Evolutionary conservation across 1,284 basidiomycete species (phyloP).

Genomic region (Ceratobasidium sp.): DNA sequence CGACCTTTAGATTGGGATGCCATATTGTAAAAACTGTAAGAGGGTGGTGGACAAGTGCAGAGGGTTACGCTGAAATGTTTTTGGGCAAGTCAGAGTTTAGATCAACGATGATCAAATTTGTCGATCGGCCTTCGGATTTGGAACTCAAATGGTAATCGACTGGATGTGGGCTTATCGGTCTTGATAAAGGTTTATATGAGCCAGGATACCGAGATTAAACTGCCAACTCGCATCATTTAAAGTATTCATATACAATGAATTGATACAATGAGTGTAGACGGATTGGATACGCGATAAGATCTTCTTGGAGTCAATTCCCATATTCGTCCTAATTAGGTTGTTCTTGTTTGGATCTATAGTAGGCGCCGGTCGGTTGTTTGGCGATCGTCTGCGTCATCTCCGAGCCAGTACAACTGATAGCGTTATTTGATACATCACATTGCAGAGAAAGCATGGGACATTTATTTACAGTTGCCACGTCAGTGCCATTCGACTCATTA

Average conservation of each 20-base stretch:
- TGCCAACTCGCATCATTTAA: no score
- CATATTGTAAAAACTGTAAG: constrained; percentile 8
- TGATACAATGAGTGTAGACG: no score
- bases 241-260: no score
- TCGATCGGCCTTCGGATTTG: constrained; percentile 38
- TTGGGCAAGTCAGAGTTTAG: constrained; percentile 15
- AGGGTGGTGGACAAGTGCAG: constrained; percentile 20
- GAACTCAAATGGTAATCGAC: background rate
- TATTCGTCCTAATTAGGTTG: constrained; percentile 16
- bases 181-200: no score
- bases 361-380: background rate
- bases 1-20: constrained; percentile 62
- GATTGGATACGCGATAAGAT: background rate
- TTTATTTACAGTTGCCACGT: constrained; percentile 80
- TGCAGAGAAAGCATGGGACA: constrained; percentile 64
- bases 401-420: no score
- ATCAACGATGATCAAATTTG: constrained; percentile 40
- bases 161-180: background rate
- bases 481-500: no score
- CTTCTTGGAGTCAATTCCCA: background rate
- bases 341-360: constrained; percentile 4
- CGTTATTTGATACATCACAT: background rate
- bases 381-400: background rate
- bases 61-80: constrained; percentile 1
- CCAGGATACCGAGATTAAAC: no score